Evolutionary conservation across 441 rosid genomes (phyloP), one percentile per base, ranked within the genome.

Genomic region (Melastoma candidum): DNA sequence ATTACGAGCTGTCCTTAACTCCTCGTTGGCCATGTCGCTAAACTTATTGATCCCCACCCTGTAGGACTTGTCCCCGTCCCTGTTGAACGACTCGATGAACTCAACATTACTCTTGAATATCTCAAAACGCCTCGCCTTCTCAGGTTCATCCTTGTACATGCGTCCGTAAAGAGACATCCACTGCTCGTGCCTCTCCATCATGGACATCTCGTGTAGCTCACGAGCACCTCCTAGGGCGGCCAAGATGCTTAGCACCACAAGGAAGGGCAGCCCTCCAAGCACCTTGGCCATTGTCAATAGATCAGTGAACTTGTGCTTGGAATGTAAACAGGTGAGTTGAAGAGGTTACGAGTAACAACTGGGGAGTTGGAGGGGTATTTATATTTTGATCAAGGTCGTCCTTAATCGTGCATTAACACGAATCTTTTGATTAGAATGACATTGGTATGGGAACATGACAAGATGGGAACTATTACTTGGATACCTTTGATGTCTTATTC

Each of bases 1-100:
- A 32, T 27, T 47, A 12, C 53, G 12, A 2, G 5, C 10, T 26
- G 61, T 46, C 44, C 5, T n/a, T 5, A 57, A 57, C 22, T 57
- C 61, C 52, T 57, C 27, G 11, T 27, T 14, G 1, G 61, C 14
- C 32, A 57, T 3, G 53, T 57, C 53, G 1, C 48, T 43, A 32
- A 57, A 48, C 13, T 13, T 44, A 29, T 57, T 57, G 41, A 47
- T 57, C 7, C 26, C 52, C 4, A 57, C 12, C 25, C n/a, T 13
- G 44, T 57, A 36, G n/a, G 61, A 13, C 45, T 48, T 57, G 14
- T 11, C 12, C 4, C 29, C 53, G 8, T 7, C 46, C 14, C 6
- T 8, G 32, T 57, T 47, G 61, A 57, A 47, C 4, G 46, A 32
- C 14, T 57, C 61, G 1, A 57, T 47, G 32, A 8, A 57, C 52